A percentile compares a stretch with the other conserved stretches of the same genome.
Conservation (phyloP, 257 asterid species). For the Lantana camara region DNA sequence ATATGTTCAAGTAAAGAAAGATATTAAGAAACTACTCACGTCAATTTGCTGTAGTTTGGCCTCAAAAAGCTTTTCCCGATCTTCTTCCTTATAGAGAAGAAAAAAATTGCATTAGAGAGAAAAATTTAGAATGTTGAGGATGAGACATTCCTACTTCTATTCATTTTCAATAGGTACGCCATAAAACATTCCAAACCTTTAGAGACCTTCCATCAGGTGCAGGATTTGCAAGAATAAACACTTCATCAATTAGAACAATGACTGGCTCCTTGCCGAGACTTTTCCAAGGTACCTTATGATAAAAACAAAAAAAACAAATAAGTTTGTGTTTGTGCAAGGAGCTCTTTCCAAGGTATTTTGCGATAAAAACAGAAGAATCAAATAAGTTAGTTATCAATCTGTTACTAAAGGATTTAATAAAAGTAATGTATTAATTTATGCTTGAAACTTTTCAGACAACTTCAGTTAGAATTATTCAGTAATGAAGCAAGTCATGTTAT, state of each 20-base stretch:
- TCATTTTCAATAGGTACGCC: slow-evolving; percentile 19
- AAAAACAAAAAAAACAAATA: slow-evolving; percentile 24
- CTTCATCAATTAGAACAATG: slow-evolving; percentile 92
- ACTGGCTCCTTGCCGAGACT: slow-evolving; percentile 99
- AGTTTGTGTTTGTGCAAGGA: not conserved
- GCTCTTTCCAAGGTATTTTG: slow-evolving; percentile 18
- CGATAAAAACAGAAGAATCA: slow-evolving; percentile 1
- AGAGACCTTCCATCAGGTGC: slow-evolving; percentile 70
- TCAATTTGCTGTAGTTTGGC: slow-evolving; percentile 97
- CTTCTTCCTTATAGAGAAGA: slow-evolving; percentile 71
- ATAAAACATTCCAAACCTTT: slow-evolving; percentile 55
- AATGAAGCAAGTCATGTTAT: slow-evolving; percentile 1
- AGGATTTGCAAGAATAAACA: slow-evolving; percentile 92
- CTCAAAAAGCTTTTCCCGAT: slow-evolving; percentile 82
- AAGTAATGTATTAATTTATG: too few species aligned
- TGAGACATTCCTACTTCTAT: slow-evolving; percentile 4
- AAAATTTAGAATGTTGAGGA: slow-evolving; percentile 1
- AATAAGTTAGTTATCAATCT: too few species aligned
- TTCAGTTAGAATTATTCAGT: not conserved
- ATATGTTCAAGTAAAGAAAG: slow-evolving; percentile 18
- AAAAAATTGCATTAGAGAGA: slow-evolving; percentile 23
- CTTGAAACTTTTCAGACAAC: not conserved
- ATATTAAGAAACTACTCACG: slow-evolving; percentile 45
- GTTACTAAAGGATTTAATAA: slow-evolving; percentile 18
- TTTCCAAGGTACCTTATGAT: slow-evolving; percentile 94